Evolutionary conservation across 2,329 filamentous ascomycete genomes (phyloP).

Genomic region (Penicillium sp.): DNA sequence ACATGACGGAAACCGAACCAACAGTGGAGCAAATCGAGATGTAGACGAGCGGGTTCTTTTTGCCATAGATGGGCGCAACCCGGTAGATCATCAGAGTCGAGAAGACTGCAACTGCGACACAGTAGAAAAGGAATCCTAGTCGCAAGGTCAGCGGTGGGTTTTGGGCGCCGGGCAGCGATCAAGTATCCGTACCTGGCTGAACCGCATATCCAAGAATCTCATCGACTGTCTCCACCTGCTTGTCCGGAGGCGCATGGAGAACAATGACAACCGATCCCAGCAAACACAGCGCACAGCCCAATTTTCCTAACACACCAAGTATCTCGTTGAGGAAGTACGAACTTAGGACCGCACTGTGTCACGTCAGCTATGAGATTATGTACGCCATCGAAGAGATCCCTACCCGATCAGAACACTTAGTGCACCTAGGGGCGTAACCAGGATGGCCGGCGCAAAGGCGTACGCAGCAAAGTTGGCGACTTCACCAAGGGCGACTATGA

Average conservation of each 20-base stretch:
- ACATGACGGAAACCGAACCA: conserved; percentile 97
- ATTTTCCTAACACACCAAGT: conserved; percentile 84
- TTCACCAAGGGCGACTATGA: conserved; percentile 82
- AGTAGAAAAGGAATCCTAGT: conserved; percentile 86
- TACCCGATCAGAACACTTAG: conserved; percentile 87
- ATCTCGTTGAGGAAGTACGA: conserved; percentile 92
- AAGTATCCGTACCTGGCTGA: conserved; percentile 68
- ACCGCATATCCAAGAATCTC: conserved; percentile 88
- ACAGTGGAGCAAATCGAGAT: conserved; percentile 97
- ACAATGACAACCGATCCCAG: conserved; percentile 97
- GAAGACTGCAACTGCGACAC: conserved; percentile 74
- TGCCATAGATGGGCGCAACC: conserved; percentile 83
- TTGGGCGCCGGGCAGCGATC: neutral
- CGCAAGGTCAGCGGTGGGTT: neutral
- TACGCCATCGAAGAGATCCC: conserved; percentile 21
- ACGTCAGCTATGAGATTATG: conserved; percentile 22
- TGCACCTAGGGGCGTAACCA: conserved; percentile 92
- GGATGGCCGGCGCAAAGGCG: conserved; percentile 96
- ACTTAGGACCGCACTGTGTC: conserved; percentile 75
- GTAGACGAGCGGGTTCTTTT: conserved; percentile 93
- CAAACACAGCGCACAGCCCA: conserved; percentile 93
- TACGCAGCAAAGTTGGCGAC: conserved; percentile 97
- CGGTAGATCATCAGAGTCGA: conserved; percentile 95
- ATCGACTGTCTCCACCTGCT: conserved; percentile 87
- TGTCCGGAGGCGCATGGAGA: conserved; percentile 90